Evolutionary conservation across 1,284 basidiomycete species (phyloP).

Genomic region (Phylloboletellus chloephorus): DNA sequence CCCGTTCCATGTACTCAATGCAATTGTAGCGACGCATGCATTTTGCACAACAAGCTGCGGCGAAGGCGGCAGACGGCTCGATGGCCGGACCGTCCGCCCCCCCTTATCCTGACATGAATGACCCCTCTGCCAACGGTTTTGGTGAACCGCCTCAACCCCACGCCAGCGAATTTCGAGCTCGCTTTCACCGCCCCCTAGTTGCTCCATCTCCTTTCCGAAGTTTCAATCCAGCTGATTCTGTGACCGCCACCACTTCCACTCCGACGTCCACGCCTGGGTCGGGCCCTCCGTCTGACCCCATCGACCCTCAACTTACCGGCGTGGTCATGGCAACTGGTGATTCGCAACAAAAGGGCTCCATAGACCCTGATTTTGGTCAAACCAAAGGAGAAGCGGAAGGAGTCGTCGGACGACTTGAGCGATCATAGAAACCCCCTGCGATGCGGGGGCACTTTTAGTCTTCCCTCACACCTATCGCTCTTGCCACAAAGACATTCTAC

Average conservation of each 20-base stretch:
- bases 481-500: conserved; percentile 1
- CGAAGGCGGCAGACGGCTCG: conserved; percentile 29
- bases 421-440: too few species aligned
- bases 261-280: conserved; percentile 37
- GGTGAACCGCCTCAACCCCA: conserved; percentile 27
- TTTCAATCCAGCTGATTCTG: conserved; percentile 30
- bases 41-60: conserved; percentile 52
- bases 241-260: conserved; percentile 31
- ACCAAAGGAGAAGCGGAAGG: conserved; percentile 23
- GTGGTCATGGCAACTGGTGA: conserved; percentile 26
- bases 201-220: conserved; percentile 62
- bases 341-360: conserved; percentile 19
- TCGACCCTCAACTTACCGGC: conserved; percentile 43
- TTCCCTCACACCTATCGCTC: not conserved
- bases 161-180: conserved; percentile 60
- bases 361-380: conserved; percentile 23
- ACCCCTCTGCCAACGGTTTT: conserved; percentile 32
- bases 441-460: too few species aligned
- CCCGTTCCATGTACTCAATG: conserved; percentile 1
- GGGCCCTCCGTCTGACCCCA: conserved; percentile 37
- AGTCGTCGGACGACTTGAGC: conserved; percentile 16
- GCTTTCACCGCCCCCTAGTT: conserved; percentile 61
- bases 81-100: conserved; percentile 35
- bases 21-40: conserved; percentile 53
- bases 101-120: conserved; percentile 33